Base-by-base conservation (phyloP, 306 rosid genomes). In the Pterocarpus macrocarpus region DNA sequence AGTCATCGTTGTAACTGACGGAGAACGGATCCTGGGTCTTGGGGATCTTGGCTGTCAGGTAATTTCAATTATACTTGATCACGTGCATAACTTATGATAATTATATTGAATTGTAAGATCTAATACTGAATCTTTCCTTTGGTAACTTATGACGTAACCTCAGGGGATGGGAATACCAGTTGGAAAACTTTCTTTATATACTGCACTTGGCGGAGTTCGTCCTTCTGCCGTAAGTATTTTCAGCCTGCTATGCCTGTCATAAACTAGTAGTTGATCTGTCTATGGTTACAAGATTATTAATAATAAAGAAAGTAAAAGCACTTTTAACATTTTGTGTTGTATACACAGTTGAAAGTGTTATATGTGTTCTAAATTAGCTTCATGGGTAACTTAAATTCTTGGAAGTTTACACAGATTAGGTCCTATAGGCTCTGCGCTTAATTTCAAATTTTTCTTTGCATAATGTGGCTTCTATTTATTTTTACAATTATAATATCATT, bases 91-190 rank as follows among this genome's bases (percentile, higher is more conserved):
- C 64, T 75, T 30, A 8, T 39, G 64, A 78, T 69, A n/a, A 56
- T 74, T 36, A 4, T 57, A 71, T 43, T 2, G 28, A 44, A 44
- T 22, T n/a, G 2, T 58, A 71, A 30, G 69, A 61, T 64, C 69
- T 70, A 22, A 69, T 45, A 57, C 13, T 12, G 30, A 39, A 70
- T 59, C 28, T 80, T 30, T 80, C 52, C 43, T 69, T 53, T 71
- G 70, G 16, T 12, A 79, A 72, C 50, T 30, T 47, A 15, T 82
- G 71, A 9, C 58, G 14, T 81, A 17, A 73, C 88, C 93, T 76
- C 89, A 95, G 99, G 99, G 99, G 32, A 95, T 95, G 99, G 99
- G 98, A 73, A 95, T 95, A 85, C 98, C 99, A 33, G 96, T 93
- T 30, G 99, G 99, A 22, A 95, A 95, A 81, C 99, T 93, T 86